phyloP scores from a whole-genome alignment of 1,139 yeast species.

The Diutina ranongensis region DNA sequence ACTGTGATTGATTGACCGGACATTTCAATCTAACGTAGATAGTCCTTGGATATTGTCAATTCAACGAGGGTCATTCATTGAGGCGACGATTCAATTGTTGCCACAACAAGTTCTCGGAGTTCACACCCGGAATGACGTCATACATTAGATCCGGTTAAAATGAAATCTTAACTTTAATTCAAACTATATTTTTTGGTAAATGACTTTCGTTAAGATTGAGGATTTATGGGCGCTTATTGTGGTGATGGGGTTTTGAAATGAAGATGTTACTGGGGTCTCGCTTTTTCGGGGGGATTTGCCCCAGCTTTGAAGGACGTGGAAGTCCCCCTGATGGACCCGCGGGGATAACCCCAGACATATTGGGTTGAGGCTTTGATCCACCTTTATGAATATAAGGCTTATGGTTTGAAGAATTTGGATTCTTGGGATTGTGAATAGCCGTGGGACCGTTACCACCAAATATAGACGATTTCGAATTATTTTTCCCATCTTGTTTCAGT shows the following conservation, averaged over 20 bases:
- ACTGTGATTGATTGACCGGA: too few relatives aligned
- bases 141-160: too few relatives aligned
- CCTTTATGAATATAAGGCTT: not conserved
- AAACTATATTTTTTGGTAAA: not conserved
- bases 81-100: too few relatives aligned
- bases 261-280: not conserved
- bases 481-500: not conserved
- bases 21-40: too few relatives aligned
- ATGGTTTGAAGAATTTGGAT: not conserved
- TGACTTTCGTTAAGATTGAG: too few relatives aligned
- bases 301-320: not conserved
- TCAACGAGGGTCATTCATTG: too few relatives aligned
- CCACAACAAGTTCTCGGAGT: too few relatives aligned
- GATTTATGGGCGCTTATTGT: not conserved
- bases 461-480: not conserved
- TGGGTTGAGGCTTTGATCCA: not conserved
- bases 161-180: too few relatives aligned
- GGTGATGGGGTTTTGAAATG: not conserved
- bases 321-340: not conserved
- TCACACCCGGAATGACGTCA: too few relatives aligned
- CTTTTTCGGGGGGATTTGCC: not conserved
- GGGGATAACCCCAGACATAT: not conserved
- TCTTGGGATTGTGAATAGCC: too few relatives aligned
- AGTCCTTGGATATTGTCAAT: too few relatives aligned
- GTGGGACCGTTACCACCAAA: too few relatives aligned